Evolutionary conservation across 345 rosid species (phyloP), one percentile per base, ranked within the genome.

Genomic region (Aquilaria sinensis): DNA sequence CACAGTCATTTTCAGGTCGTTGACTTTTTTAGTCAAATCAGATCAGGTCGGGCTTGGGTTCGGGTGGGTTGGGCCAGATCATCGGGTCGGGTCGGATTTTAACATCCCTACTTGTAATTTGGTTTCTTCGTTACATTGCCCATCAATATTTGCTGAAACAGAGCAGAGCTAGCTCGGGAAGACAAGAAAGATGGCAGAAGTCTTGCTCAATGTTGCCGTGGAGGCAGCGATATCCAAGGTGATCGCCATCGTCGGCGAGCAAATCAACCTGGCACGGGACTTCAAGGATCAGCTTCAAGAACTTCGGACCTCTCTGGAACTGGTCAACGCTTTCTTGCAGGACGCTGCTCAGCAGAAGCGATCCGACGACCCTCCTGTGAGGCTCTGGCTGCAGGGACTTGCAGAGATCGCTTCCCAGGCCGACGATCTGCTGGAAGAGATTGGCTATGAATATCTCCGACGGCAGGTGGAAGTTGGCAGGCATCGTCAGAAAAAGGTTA

Each of bases 371-470:
- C 3, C 1, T 10, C 2, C 58, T 10, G 66, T 72, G 33, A 57
- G 58, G 37, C 1, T 37, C 9, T 76, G 74, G 76, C 66, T 68
- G 14, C 11, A 56, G 12, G 66, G 57, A 2, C 74, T 76, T 12
- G 45, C 47, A 48, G 62, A 71, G 15, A 58, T 71, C 2, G 66
- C 63, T 5, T 70, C 13, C 29, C 61, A 65, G 51, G 68, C 67
- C 0, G 70, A 69, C 10, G 77, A 77, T 41, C 9, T 72, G 14
- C 50, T 76, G 3, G 71, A 67, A n/a, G 72, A 62, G 31, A 33
- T 61, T 14, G n/a, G 56, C 10, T 69, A 55, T 11, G 51, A 62
- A 34, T 4, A n/a, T 50, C 46, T 69, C 11, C 37, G 57, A 12
- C 23, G 63, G 31, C 48, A 50, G 57, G 56, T 67, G 14, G 58